Evolutionary conservation across 352 stramenopile species (phyloP).

Genomic region (Globisporangium alternatum): DNA sequence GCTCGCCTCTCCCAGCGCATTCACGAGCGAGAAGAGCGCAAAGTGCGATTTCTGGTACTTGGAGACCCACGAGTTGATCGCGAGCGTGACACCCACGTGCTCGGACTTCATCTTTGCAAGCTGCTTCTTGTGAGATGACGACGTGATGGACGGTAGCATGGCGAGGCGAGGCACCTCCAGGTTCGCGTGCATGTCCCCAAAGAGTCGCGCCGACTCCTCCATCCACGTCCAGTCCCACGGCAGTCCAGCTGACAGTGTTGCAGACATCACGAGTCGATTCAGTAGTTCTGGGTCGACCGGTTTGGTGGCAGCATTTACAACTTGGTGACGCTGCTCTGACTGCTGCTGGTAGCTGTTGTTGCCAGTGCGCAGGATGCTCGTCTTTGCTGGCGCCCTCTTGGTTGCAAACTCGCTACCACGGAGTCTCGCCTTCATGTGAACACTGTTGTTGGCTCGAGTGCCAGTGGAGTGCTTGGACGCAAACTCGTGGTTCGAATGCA

Average conservation of each 20-base stretch:
- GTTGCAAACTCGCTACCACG: not conserved
- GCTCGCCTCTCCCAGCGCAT: conserved; percentile 57
- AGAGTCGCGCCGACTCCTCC: conserved; percentile 37
- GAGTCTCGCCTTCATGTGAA: conserved; percentile 5
- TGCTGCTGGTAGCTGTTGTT: conserved; percentile 1
- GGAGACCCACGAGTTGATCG: conserved; percentile 59
- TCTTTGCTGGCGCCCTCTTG: conserved; percentile 12
- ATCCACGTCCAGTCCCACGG: conserved; percentile 61
- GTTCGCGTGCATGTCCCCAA: conserved; percentile 27
- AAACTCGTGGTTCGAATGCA: not conserved
- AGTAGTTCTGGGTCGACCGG: conserved; percentile 15
- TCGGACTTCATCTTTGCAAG: conserved; percentile 62
- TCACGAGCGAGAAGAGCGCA: conserved; percentile 68
- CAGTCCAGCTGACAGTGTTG: conserved; percentile 37
- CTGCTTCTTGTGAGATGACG: conserved; percentile 42
- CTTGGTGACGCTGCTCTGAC: not conserved
- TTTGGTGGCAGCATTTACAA: not conserved
- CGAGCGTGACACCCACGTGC: conserved; percentile 50
- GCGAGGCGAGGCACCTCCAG: conserved; percentile 25
- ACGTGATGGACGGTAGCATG: conserved; percentile 22
- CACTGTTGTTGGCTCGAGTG: not conserved
- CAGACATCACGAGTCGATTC: conserved; percentile 41
- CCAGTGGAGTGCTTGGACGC: not conserved
- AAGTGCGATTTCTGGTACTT: conserved; percentile 50
- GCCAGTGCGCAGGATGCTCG: not conserved